phyloP scores from a whole-genome alignment of 371 early-diverging fungal species.

The Syncephalastrum monosporum region DNA sequence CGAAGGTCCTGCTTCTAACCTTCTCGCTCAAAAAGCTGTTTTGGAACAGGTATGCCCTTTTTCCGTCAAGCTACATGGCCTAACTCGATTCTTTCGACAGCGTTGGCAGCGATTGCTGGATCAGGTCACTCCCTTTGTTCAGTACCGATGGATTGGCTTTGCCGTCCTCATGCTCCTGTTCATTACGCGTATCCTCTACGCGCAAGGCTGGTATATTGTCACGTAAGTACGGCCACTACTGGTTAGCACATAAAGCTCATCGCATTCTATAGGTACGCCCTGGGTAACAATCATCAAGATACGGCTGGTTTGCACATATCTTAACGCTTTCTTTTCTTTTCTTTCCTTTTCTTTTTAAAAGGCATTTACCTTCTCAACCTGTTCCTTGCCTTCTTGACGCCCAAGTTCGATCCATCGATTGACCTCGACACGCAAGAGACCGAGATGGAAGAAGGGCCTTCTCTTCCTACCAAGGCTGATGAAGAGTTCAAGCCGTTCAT shows the following conservation, averaged over 20 bases:
- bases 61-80: background rate
- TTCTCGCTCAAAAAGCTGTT: constrained; percentile 22
- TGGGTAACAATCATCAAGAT: constrained; percentile 39
- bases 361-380: constrained; percentile 95
- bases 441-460: constrained; percentile 71
- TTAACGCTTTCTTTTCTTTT: background rate
- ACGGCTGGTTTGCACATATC: background rate
- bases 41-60: constrained; percentile 21
- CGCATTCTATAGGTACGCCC: constrained; percentile 35
- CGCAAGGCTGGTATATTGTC: constrained; percentile 95
- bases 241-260: background rate
- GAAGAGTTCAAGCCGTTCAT: constrained; percentile 99
- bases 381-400: constrained; percentile 93
- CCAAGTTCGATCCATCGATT: constrained; percentile 94
- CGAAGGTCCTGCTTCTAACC: constrained; percentile 16
- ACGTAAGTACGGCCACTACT: constrained; percentile 46
- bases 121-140: constrained; percentile 70
- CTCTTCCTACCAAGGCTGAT: constrained; percentile 83
- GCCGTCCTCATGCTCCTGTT: constrained; percentile 66
- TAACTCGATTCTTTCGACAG: constrained; percentile 21
- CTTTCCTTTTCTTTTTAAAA: constrained; percentile 18
- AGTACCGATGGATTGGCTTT: constrained; percentile 77
- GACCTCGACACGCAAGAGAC: constrained; percentile 70
- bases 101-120: constrained; percentile 77
- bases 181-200: constrained; percentile 75